Conservation (phyloP, 352 stramenopile species). For the Phytopythium litorale region DNA sequence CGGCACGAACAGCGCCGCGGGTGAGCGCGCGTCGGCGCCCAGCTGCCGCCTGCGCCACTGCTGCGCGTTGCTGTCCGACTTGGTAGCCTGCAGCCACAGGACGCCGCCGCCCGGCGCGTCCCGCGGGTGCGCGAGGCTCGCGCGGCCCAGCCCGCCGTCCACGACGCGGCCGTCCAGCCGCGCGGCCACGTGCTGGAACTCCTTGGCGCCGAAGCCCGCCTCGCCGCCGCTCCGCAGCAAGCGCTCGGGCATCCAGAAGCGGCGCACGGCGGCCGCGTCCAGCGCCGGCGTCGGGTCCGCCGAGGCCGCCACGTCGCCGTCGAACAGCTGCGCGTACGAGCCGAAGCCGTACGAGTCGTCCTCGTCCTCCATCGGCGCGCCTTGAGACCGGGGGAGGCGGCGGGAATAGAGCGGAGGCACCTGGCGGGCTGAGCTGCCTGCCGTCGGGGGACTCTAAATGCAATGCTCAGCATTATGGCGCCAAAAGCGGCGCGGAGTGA, state of each 20-base stretch:
- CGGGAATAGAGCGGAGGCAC: not conserved
- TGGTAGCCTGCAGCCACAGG: slow-evolving; percentile 46
- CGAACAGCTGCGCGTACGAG: slow-evolving; percentile 62
- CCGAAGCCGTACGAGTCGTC: slow-evolving; percentile 71
- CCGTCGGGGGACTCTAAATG: too few species aligned
- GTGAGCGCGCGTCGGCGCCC: slow-evolving; percentile 13
- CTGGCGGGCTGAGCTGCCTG: too few species aligned
- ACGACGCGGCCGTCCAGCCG: slow-evolving; percentile 50
- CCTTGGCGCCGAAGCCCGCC: slow-evolving; percentile 5
- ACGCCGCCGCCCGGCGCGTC: slow-evolving; percentile 24
- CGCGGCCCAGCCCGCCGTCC: slow-evolving; percentile 41
- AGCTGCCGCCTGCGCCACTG: slow-evolving; percentile 48
- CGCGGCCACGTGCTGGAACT: slow-evolving; percentile 46
- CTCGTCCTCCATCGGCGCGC: slow-evolving; percentile 38
- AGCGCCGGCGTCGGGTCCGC: slow-evolving; percentile 16
- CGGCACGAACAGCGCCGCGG: slow-evolving; percentile 30
- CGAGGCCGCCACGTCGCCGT: slow-evolving; percentile 6
- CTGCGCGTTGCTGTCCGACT: slow-evolving; percentile 52
- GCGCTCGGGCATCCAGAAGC: slow-evolving; percentile 48
- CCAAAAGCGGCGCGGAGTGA: too few species aligned
- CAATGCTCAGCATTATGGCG: too few species aligned
- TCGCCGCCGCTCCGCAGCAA: slow-evolving; percentile 26
- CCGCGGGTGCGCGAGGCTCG: slow-evolving; percentile 16
- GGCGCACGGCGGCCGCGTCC: slow-evolving; percentile 31
- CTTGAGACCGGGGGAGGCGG: not conserved